phyloP scores from a whole-genome alignment of 2,329 filamentous ascomycete genomes.

The Epichloe brachyelytri region DNA sequence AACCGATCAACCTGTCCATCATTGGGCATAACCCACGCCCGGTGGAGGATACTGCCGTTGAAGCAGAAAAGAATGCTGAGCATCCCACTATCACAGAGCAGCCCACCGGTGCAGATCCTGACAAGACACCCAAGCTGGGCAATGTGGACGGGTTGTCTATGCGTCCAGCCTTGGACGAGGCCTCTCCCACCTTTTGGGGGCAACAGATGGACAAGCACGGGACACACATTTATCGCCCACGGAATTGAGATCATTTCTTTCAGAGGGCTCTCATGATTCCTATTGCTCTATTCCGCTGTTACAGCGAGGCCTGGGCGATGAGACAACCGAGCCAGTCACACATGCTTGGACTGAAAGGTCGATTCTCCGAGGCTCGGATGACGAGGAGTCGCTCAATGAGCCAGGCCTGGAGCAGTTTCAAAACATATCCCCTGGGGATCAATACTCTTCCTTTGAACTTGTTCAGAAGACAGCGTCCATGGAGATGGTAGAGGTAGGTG shows the following conservation, averaged over 20 bases:
- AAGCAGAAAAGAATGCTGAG: not conserved
- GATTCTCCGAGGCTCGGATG: constrained; percentile 36
- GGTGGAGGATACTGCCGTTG: not conserved
- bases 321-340: constrained; percentile 23
- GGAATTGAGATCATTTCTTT: constrained; percentile 35
- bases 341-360: constrained; percentile 40
- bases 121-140: not conserved
- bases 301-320: constrained; percentile 49
- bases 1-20: constrained; percentile 23
- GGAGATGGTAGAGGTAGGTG: constrained; percentile 26
- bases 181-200: constrained; percentile 6
- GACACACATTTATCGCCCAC: constrained; percentile 17
- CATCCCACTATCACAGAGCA: too few species aligned
- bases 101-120: not conserved
- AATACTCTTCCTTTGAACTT: constrained; percentile 39
- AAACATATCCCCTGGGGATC: constrained; percentile 12
- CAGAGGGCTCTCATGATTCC: constrained; percentile 55
- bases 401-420: constrained; percentile 8
- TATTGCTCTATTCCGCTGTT: constrained; percentile 68
- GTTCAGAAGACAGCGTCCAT: constrained; percentile 41
- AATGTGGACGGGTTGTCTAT: constrained; percentile 1
- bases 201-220: constrained; percentile 8
- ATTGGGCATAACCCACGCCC: constrained; percentile 10
- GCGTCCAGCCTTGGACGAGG: not conserved
- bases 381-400: constrained; percentile 16